Evolutionary conservation across 148 eudicot species (phyloP).

Genomic region (Pharnaceum exiguum): DNA sequence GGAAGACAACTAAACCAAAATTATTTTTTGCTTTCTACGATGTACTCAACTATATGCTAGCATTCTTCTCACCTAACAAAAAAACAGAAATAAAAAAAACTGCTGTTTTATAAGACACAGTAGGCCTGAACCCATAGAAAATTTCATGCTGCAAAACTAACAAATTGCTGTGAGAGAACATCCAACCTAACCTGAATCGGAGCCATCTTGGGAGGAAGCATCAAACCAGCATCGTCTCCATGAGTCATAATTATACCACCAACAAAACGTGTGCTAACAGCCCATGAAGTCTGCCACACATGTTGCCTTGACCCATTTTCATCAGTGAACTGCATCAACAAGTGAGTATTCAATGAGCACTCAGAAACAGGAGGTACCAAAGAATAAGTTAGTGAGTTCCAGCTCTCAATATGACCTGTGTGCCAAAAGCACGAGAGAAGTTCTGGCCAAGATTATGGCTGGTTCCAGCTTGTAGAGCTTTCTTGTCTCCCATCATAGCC

Average conservation of each 20-base stretch:
- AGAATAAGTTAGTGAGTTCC: not conserved
- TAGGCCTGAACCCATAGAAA: no score
- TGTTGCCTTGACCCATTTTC: constrained; percentile 86
- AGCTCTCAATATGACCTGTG: constrained; percentile 46
- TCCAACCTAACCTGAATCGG: constrained; percentile 69
- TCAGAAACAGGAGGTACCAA: not conserved
- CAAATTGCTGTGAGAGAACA: constrained; percentile 2
- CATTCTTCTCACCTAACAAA: no score
- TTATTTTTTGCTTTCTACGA: no score
- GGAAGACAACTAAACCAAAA: no score
- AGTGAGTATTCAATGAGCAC: not conserved
- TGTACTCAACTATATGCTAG: no score
- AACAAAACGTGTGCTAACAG: constrained; percentile 94
- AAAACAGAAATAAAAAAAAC: no score
- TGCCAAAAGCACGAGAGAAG: constrained; percentile 94
- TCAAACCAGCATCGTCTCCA: constrained; percentile 96
- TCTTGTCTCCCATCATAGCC: constrained; percentile 99
- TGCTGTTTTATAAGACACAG: no score
- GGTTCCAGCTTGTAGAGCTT: constrained; percentile 98
- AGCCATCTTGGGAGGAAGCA: constrained; percentile 96
- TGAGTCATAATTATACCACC: constrained; percentile 99
- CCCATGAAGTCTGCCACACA: constrained; percentile 99
- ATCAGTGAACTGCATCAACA: constrained; percentile 65
- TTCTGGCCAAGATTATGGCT: constrained; percentile 99
- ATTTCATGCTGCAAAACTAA: not conserved